A percentile compares a stretch with the other conserved stretches of the same genome.
Evolutionary conservation across 2,329 filamentous ascomycete genomes (phyloP).

Genomic region (Claviceps africana): DNA sequence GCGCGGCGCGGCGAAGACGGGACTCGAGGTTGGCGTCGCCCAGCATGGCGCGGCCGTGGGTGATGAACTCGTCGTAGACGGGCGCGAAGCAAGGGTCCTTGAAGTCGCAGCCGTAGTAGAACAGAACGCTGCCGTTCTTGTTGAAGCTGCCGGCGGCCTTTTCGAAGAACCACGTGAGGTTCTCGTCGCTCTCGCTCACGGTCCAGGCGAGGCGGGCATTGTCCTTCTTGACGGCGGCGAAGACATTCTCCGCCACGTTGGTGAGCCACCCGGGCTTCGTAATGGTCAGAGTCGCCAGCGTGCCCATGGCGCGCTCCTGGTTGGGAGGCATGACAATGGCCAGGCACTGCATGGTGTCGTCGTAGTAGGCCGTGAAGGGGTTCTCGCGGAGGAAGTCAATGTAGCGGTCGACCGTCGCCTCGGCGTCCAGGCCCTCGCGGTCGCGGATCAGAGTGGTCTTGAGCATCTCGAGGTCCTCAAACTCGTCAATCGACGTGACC

Average conservation of each 20-base stretch:
- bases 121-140: conserved; percentile 75
- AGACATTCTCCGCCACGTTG: conserved; percentile 91
- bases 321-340: conserved; percentile 71
- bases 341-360: conserved; percentile 85
- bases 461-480: conserved; percentile 61
- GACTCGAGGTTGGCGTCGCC: conserved; percentile 79
- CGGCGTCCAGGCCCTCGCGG: conserved; percentile 66
- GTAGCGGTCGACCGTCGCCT: conserved; percentile 75
- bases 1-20: conserved; percentile 65
- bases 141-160: conserved; percentile 89
- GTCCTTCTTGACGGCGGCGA: conserved; percentile 85
- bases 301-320: conserved; percentile 54
- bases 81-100: conserved; percentile 62
- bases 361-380: conserved; percentile 85
- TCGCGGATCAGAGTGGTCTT: conserved; percentile 75
- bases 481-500: conserved; percentile 55
- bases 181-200: conserved; percentile 92
- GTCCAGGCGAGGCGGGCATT: conserved; percentile 87
- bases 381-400: conserved; percentile 62
- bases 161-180: conserved; percentile 95
- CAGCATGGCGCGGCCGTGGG: conserved; percentile 73
- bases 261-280: conserved; percentile 91
- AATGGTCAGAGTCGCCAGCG: conserved; percentile 80
- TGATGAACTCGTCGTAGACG: conserved; percentile 72
- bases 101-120: conserved; percentile 86